These are phyloP conservation scores for Rhizophora apiculata DNA, from an alignment of 345 rosid genomes.

Conservation along the genomic window DNA sequence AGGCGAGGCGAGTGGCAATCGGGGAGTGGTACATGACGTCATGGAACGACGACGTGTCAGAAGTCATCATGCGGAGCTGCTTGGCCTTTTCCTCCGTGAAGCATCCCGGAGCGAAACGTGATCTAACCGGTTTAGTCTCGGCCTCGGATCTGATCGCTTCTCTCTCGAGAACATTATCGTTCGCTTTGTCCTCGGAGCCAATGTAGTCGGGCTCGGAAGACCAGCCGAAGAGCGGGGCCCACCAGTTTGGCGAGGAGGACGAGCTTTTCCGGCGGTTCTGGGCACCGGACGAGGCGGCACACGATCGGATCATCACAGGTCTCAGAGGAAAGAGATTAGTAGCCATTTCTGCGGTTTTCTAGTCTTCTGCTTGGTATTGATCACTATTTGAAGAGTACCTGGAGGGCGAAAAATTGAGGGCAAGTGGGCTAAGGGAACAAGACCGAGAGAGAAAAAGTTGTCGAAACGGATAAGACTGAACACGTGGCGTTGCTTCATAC, in stretches of 20 bases:
- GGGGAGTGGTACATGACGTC: constrained; percentile 79
- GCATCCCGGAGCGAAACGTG: constrained; percentile 41
- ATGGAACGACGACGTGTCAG: constrained; percentile 38
- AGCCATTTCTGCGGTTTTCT: constrained; percentile 28
- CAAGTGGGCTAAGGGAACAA: too few species aligned
- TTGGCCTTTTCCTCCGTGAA: constrained; percentile 63
- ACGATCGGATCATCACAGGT: constrained; percentile 19
- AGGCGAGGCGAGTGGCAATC: constrained; percentile 58
- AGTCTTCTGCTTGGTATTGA: too few species aligned
- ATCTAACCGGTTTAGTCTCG: constrained; percentile 13
- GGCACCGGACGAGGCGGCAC: constrained; percentile 17
- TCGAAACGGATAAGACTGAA: constrained; percentile 27
- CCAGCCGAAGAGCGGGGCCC: constrained; percentile 56
- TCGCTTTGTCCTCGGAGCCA: constrained; percentile 16
- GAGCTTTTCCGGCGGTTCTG: constrained; percentile 14
- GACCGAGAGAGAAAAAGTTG: not conserved
- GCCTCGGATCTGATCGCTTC: constrained; percentile 7
- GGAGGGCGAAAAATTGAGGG: not conserved
- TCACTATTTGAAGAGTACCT: too few species aligned
- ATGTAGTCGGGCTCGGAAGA: constrained; percentile 57
- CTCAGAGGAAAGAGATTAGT: constrained; percentile 26
- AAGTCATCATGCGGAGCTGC: constrained; percentile 57
- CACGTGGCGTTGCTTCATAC: constrained; percentile 25
- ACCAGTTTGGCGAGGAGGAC: constrained; percentile 37
- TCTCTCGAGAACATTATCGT: not conserved